Conservation (phyloP, 1,284 basidiomycete genomes). For the Puccinia triticina region DNA sequence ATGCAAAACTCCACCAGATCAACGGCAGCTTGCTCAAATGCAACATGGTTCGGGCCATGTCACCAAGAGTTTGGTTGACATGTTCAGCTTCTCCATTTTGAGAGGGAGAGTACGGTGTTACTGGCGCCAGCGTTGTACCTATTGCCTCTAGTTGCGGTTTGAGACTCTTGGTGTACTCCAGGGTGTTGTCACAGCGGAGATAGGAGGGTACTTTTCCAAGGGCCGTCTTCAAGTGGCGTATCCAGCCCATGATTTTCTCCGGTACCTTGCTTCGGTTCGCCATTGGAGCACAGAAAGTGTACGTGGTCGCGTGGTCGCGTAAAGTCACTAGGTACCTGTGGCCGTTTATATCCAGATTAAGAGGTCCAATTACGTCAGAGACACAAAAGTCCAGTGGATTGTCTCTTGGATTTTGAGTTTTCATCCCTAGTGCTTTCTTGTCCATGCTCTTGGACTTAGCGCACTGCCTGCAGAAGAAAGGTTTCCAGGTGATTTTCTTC, state of each 20-base stretch:
- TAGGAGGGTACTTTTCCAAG: background rate
- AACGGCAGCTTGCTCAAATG: background rate
- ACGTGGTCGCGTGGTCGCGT: conserved; percentile 8
- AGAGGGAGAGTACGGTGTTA: background rate
- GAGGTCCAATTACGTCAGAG: background rate
- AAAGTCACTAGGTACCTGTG: background rate
- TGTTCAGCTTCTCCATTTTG: conserved; percentile 22
- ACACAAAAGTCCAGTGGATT: background rate
- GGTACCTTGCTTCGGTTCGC: background rate
- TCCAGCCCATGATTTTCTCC: conserved; percentile 5
- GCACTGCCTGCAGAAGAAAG: conserved; percentile 22
- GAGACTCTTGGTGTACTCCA: background rate
- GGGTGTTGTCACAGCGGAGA: conserved; percentile 1
- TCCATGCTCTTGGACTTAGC: background rate
- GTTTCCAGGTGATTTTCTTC: background rate
- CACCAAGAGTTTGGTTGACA: background rate
- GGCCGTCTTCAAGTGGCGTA: background rate
- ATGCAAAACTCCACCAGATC: conserved; percentile 1
- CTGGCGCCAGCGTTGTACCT: background rate
- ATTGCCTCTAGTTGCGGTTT: background rate
- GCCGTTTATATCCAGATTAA: background rate
- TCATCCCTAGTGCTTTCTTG: too few species aligned
- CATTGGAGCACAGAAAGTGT: background rate
- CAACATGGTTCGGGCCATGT: conserved; percentile 3
- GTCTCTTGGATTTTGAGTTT: background rate